Base-by-base conservation (phyloP, 306 rosid species). In the Prosopis cineraria region DNA sequence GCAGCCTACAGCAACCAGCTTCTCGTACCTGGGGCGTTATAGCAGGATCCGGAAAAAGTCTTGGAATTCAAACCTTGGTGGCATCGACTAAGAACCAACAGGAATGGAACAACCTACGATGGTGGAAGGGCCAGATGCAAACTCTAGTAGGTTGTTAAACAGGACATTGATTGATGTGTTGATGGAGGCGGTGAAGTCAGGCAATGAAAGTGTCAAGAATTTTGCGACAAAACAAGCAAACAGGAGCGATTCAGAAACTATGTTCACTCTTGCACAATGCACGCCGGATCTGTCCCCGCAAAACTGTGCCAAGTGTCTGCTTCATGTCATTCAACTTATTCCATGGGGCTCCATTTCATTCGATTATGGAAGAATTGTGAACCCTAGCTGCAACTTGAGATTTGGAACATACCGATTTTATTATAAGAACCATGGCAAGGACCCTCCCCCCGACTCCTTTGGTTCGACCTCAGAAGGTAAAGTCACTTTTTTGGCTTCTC, bases 1-100 rank as follows among this genome's bases (percentile, higher is more conserved):
- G 30, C 0, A 0, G 0, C 81, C 80, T 0, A 0, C 0, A 30
- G 0, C 4, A 24, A 9, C 19, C 1, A 11, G 59, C 1, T n/a
- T 5, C 30, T 9, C 56, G 1, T 17, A 7, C 20, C 20, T 3
- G 6, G 3, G 1, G 11, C 16, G 0, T n/a, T n/a, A n/a, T n/a
- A n/a, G 5, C 7, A 41, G 11, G 3, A 2, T 31, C 34, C 34
- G 34, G 2, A 31, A 31, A 2, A 2, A 31, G 3, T 4, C 4
- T 4, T 31, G 34, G 3, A 1, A 1, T 4, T 4, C 2, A 31
- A 2, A 31, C 34, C 2, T 31, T 31, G 4, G 2, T 4, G 4
- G 4, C 34, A 31, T 4, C 34, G 4, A 1, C 3, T 4, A 31
- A 4, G 34, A 31, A 4, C 34, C 2, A 31, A 1, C 34, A 31